Percentiles rank a stretch among this genome's conserved stretches.
phyloP scores from a whole-genome alignment of 139 green algal species.

The Chlamydomonas schloesseri region DNA sequence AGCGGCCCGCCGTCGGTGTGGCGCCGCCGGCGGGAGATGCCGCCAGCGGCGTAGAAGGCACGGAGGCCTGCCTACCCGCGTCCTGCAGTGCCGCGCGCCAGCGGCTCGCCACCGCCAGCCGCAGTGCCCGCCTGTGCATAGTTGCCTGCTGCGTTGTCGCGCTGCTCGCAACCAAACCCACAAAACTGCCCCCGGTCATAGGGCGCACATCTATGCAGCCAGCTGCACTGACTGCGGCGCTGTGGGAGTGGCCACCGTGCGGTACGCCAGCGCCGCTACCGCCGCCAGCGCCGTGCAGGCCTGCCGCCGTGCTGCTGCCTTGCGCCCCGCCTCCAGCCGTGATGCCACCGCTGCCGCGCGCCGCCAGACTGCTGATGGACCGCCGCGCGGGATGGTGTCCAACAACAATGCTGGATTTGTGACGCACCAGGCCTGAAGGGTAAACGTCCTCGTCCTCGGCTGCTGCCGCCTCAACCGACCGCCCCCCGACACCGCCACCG shows the following conservation, averaged over 20 bases:
- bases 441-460: not conserved
- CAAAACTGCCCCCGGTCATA: no score
- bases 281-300: not conserved
- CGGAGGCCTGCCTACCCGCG: not conserved
- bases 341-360: no score
- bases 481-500: no score
- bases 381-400: not conserved
- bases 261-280: no score
- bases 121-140: slow-evolving; percentile 2
- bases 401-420: not conserved
- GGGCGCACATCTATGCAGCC: no score
- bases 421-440: not conserved
- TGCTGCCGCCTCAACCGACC: no score
- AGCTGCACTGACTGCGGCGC: no score
- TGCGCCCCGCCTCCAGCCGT: no score
- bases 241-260: not conserved
- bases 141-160: no score
- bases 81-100: slow-evolving; percentile 38
- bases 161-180: no score
- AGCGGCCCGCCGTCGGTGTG: not conserved
- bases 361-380: not conserved
- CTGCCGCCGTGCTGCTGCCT: not conserved
- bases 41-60: not conserved
- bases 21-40: not conserved
- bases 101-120: not conserved